Percentiles rank a stretch among this genome's conserved stretches.
Conservation (phyloP, 805 yeast species). For the Teunomyces panamensis region DNA sequence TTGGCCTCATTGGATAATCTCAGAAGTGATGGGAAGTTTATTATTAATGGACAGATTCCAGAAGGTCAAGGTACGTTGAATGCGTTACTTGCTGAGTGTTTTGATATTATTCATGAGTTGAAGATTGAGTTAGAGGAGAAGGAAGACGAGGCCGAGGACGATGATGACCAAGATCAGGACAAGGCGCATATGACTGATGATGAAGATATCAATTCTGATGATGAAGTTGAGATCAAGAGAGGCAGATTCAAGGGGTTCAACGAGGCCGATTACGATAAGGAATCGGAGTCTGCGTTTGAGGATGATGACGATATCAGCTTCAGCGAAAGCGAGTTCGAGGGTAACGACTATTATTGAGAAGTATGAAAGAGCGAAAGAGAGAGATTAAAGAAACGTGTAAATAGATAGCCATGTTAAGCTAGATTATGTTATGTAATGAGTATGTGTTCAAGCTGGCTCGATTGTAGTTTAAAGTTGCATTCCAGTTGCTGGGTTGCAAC, state of each 20-base stretch:
- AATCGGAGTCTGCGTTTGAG: constrained; percentile 31
- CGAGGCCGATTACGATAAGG: constrained; percentile 45
- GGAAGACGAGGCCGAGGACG: constrained; percentile 30
- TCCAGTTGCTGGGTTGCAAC: background rate
- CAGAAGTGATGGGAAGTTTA: constrained; percentile 88
- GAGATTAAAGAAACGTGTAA: background rate
- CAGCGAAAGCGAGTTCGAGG: constrained; percentile 35
- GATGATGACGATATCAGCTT: constrained; percentile 18
- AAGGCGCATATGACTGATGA: constrained; percentile 5
- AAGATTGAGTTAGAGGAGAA: constrained; percentile 78
- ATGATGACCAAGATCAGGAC: background rate
- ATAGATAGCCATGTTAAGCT: background rate
- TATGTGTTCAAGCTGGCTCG: background rate
- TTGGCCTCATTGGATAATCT: constrained; percentile 84
- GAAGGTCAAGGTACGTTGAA: constrained; percentile 97
- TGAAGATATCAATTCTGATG: constrained; percentile 33
- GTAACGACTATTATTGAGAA: constrained; percentile 40
- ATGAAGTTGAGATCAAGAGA: constrained; percentile 44
- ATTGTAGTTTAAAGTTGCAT: background rate
- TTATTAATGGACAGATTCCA: constrained; percentile 84
- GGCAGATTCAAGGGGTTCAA: constrained; percentile 41
- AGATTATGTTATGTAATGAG: background rate
- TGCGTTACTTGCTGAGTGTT: constrained; percentile 89
- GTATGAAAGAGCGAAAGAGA: background rate
- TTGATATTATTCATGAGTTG: constrained; percentile 88